Conservation (phyloP, 495 filamentous ascomycete species). For the Penicillium desertorum region DNA sequence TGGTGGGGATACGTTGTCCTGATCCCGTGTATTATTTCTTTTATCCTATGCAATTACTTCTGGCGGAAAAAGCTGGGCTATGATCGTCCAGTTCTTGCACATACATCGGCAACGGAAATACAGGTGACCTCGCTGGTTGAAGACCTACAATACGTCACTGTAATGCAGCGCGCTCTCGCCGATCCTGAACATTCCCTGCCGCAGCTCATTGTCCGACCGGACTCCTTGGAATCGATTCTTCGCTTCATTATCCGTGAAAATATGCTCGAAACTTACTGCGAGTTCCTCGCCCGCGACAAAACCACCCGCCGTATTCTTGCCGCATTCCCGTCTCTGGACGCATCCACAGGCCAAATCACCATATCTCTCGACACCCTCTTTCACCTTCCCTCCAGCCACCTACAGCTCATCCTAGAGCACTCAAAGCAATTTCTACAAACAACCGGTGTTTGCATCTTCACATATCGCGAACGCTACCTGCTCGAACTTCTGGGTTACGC, state of each 20-base stretch:
- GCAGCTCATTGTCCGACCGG: slow-evolving; percentile 14
- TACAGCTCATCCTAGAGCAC: slow-evolving; percentile 23
- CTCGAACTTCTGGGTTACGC: slow-evolving; percentile 42
- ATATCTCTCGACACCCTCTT: slow-evolving; percentile 22
- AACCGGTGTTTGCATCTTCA: slow-evolving; percentile 31
- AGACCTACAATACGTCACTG: slow-evolving; percentile 35
- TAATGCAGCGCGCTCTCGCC: slow-evolving; percentile 23
- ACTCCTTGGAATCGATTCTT: slow-evolving; percentile 33
- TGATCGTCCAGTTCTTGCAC: slow-evolving; percentile 37
- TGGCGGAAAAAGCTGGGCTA: slow-evolving; percentile 49
- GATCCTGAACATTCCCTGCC: slow-evolving; percentile 17
- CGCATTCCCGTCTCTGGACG: slow-evolving; percentile 3
- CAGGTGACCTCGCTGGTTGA: slow-evolving; percentile 26
- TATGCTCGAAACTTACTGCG: slow-evolving; percentile 42
- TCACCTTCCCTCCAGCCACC: slow-evolving; percentile 10
- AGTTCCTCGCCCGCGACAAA: slow-evolving; percentile 32
- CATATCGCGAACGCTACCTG: slow-evolving; percentile 44
- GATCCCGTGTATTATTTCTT: slow-evolving; percentile 47
- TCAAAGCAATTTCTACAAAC: slow-evolving; percentile 31
- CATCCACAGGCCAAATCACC: slow-evolving; percentile 19
- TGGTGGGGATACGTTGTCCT: slow-evolving; percentile 54
- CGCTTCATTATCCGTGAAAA: slow-evolving; percentile 37
- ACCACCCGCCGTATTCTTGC: slow-evolving; percentile 15
- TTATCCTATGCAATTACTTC: slow-evolving; percentile 45
- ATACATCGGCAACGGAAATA: slow-evolving; percentile 9